Evolutionary conservation across 306 rosid species (phyloP).

Genomic region (Gillenia trifoliata): DNA sequence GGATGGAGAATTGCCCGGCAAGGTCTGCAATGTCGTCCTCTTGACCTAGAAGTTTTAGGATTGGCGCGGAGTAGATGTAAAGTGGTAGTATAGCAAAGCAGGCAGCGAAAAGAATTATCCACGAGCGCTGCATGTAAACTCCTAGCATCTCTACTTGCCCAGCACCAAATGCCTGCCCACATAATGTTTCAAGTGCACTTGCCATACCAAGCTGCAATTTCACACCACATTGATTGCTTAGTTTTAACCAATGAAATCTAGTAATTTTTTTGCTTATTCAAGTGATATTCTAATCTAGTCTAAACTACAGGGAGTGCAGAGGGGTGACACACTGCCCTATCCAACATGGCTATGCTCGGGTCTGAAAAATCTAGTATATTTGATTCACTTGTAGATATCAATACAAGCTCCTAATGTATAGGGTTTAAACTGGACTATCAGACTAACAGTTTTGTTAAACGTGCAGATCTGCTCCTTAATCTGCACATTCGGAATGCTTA

Average conservation of each 20-base stretch:
- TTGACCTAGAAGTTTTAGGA: conserved; percentile 79
- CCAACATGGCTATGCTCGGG: neutral
- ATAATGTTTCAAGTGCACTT: conserved; percentile 91
- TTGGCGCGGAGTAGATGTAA: conserved; percentile 53
- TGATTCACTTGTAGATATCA: neutral
- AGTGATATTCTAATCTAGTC: too few relatives aligned
- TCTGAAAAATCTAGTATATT: neutral
- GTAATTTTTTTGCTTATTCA: too few relatives aligned
- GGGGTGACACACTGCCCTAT: neutral
- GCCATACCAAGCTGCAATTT: conserved; percentile 90
- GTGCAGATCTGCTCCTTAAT: too few relatives aligned
- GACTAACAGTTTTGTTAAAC: neutral
- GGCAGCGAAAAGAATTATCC: conserved; percentile 55
- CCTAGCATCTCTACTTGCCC: conserved; percentile 96
- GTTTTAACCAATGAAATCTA: neutral
- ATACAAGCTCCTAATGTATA: too few relatives aligned
- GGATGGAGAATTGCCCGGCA: conserved; percentile 76
- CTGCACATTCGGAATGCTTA: too few relatives aligned
- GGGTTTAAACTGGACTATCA: too few relatives aligned
- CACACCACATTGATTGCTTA: neutral
- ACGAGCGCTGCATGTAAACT: conserved; percentile 84
- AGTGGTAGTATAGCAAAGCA: conserved; percentile 65
- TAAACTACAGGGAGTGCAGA: too few relatives aligned
- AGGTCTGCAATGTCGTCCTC: conserved; percentile 56
- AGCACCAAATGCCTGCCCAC: conserved; percentile 97